Conservation (phyloP, 306 rosid species). For the Arachis stenosperma region DNA sequence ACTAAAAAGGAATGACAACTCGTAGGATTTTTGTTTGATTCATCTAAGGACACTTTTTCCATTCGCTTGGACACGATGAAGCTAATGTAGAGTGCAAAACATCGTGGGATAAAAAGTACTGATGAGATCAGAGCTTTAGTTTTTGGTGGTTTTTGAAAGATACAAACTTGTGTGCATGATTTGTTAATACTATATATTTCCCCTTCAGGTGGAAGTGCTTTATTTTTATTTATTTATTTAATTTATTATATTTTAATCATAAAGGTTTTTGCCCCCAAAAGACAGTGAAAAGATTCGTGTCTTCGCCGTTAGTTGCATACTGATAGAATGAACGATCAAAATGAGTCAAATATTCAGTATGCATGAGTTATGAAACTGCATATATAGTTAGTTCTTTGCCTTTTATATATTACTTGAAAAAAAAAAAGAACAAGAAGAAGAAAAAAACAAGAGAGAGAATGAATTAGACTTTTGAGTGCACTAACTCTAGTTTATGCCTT, state of each 20-base stretch:
- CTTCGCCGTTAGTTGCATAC: constrained; percentile 16
- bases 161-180: constrained; percentile 45
- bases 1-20: constrained; percentile 35
- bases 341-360: constrained; percentile 33
- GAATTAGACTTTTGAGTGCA: constrained; percentile 36
- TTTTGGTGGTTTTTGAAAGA: constrained; percentile 49
- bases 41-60: constrained; percentile 32
- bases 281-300: constrained; percentile 41
- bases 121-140: constrained; percentile 28
- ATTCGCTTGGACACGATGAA: constrained; percentile 39
- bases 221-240: constrained; percentile 8
- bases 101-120: constrained; percentile 45
- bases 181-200: constrained; percentile 36
- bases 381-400: not conserved
- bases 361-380: constrained; percentile 2
- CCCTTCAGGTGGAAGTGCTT: constrained; percentile 33
- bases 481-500: not conserved
- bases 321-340: constrained; percentile 33
- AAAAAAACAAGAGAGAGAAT: too few relatives aligned
- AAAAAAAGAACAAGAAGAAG: not conserved
- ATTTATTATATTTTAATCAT: not conserved
- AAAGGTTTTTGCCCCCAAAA: constrained; percentile 35
- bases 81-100: constrained; percentile 39
- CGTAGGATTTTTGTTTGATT: constrained; percentile 37
- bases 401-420: not conserved